Evolutionary conservation across 176 grass and related monocot species (phyloP).

Genomic region (Eragrostis nindensis): DNA sequence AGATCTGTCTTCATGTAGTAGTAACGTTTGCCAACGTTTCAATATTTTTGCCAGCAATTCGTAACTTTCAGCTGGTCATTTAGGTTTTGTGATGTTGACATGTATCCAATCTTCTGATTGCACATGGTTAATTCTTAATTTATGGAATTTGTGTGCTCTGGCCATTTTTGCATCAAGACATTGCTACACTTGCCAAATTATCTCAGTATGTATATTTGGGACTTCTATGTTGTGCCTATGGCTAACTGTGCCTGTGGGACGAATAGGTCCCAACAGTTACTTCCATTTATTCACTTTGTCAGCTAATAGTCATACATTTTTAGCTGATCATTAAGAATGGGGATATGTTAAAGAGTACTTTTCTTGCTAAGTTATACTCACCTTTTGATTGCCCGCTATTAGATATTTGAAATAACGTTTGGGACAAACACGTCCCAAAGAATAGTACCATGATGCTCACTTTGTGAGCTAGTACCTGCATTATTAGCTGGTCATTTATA

Average conservation of each 20-base stretch:
- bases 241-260: slow-evolving; percentile 44
- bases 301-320: slow-evolving; percentile 14
- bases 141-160: not conserved
- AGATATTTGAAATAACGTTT: too few species aligned
- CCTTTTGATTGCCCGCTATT: too few species aligned
- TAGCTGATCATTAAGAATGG: slow-evolving; percentile 63
- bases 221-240: slow-evolving; percentile 48
- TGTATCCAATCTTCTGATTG: not conserved
- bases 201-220: not conserved
- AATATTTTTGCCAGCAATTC: too few species aligned
- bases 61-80: too few species aligned
- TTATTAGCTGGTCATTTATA: slow-evolving; percentile 42
- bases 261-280: slow-evolving; percentile 36
- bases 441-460: slow-evolving; percentile 37
- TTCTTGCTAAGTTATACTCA: not conserved
- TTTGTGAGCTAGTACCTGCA: slow-evolving; percentile 47
- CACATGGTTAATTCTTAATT: too few species aligned
- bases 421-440: too few species aligned
- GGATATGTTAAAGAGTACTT: not conserved
- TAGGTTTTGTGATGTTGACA: too few species aligned
- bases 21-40: too few species aligned
- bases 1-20: too few species aligned
- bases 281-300: slow-evolving; percentile 58
- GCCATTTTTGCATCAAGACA: not conserved
- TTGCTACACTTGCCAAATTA: not conserved